Conservation (phyloP, 164 flowering plant genomes). For the Cinnamomum micranthum region DNA sequence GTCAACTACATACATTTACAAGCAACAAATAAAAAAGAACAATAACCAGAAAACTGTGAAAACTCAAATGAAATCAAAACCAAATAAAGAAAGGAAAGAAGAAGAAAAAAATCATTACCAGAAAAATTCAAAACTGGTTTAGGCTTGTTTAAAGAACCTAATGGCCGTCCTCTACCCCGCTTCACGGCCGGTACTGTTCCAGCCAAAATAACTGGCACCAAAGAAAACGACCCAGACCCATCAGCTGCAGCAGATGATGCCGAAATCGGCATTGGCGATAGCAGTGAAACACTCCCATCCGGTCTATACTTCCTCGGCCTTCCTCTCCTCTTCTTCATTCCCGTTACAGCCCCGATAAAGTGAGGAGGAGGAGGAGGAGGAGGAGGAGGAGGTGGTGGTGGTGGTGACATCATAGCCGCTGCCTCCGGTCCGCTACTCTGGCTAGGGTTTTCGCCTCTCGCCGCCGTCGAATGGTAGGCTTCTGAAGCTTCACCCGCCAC, state of each 20-base stretch:
- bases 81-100: not conserved
- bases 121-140: conserved; percentile 7
- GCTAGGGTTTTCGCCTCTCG: conserved; percentile 52
- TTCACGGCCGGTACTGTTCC: conserved; percentile 63
- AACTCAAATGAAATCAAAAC: not conserved
- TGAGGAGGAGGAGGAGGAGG: conserved; percentile 7
- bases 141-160: conserved; percentile 45
- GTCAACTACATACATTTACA: too few relatives aligned
- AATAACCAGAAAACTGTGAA: not conserved
- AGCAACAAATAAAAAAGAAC: not conserved
- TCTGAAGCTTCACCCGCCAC: conserved; percentile 28
- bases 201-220: conserved; percentile 47
- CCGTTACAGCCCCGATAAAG: conserved; percentile 24
- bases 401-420: not conserved
- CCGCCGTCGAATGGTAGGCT: not conserved
- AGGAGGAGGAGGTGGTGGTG: too few relatives aligned
- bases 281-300: conserved; percentile 40
- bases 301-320: conserved; percentile 89
- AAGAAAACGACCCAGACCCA: conserved; percentile 9
- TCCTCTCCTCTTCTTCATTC: conserved; percentile 87
- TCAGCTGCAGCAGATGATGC: conserved; percentile 46
- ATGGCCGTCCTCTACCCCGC: conserved; percentile 64
- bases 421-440: conserved; percentile 12
- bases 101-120: conserved; percentile 3
- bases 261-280: conserved; percentile 88